These are phyloP conservation scores for Ustilago sp. DNA, from an alignment of 1,284 basidiomycete species.

Conservation along the genomic window DNA sequence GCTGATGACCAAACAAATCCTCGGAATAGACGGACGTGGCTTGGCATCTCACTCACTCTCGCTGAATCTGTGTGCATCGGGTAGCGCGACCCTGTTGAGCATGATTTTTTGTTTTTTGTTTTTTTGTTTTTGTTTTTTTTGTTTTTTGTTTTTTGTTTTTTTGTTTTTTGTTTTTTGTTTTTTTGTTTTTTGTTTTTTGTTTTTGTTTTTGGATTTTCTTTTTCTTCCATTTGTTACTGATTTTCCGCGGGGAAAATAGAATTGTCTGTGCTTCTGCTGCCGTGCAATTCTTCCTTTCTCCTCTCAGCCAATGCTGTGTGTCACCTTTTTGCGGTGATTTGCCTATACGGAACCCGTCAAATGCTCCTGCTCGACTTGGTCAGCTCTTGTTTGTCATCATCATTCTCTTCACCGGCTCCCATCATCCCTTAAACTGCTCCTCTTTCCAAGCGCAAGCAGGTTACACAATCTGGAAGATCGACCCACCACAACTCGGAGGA, in stretches of 20 bases:
- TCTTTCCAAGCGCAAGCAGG: neutral
- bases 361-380: neutral
- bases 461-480: neutral
- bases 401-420: neutral
- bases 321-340: constrained; percentile 6
- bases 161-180: neutral
- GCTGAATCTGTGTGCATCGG: neutral
- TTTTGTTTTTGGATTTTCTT: neutral
- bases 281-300: neutral
- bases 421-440: neutral
- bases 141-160: neutral
- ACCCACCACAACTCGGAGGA: neutral
- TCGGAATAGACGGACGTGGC: constrained; percentile 5
- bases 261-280: constrained; percentile 4
- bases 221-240: neutral
- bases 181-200: neutral
- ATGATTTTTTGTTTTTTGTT: neutral
- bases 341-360: neutral
- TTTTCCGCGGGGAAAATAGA: neutral
- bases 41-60: neutral
- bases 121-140: neutral
- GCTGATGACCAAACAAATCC: neutral
- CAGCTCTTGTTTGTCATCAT: no score
- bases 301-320: neutral
- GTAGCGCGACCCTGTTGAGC: neutral